These are phyloP conservation scores for Colletotrichum magnum DNA, from an alignment of 2,329 filamentous ascomycete species.

Conservation along the genomic window DNA sequence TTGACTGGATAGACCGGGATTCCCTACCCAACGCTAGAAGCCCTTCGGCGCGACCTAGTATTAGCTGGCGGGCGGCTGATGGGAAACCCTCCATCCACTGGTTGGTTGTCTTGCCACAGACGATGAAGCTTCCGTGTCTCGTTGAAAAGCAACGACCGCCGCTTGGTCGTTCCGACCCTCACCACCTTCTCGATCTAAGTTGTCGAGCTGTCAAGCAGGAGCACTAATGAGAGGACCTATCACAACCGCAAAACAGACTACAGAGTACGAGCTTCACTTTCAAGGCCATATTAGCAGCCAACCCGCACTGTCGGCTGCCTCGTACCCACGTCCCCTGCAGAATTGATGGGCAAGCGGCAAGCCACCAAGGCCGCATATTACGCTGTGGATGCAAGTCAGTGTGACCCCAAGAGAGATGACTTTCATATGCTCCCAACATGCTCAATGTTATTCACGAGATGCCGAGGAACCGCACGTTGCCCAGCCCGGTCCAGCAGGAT, in stretches of 20 bases:
- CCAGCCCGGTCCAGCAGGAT: conserved; percentile 23
- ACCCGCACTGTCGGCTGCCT: conserved; percentile 8
- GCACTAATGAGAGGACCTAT: conserved; percentile 8
- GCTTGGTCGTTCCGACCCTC: not conserved
- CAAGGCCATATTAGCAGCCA: conserved; percentile 2
- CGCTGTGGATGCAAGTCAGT: conserved; percentile 8
- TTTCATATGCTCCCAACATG: conserved; percentile 38
- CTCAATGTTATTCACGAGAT: conserved; percentile 30
- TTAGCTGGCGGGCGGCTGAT: not conserved
- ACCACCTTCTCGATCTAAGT: not conserved
- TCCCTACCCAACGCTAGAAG: conserved; percentile 29
- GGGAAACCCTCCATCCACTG: conserved; percentile 19
- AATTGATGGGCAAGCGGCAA: conserved; percentile 18
- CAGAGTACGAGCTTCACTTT: not conserved
- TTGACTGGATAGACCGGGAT: conserved; percentile 28
- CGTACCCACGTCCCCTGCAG: not conserved
- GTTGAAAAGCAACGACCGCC: not conserved
- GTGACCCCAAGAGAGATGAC: conserved; percentile 17
- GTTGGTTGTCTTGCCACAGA: conserved; percentile 18
- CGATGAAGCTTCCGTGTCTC: conserved; percentile 23
- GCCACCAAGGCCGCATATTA: conserved; percentile 24
- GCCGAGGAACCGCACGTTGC: conserved; percentile 37
- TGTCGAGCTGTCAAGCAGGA: not conserved
- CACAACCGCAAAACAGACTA: not conserved
- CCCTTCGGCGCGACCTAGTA: conserved; percentile 12